phyloP scores from a whole-genome alignment of 805 yeast species.

The Martiniozyma abietophila region DNA sequence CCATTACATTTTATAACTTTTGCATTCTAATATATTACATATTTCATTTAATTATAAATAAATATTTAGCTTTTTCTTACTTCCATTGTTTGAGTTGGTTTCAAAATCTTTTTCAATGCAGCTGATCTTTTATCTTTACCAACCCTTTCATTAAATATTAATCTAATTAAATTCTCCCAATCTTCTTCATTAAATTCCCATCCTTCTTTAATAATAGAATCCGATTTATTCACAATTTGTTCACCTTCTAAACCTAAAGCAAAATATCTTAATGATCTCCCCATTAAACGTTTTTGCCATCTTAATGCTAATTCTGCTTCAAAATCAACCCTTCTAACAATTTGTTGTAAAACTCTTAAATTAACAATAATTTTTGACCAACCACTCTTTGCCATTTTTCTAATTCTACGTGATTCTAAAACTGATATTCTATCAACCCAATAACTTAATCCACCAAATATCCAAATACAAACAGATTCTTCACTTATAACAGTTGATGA shows the following conservation, averaged over 20 bases:
- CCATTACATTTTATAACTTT: too few relatives aligned
- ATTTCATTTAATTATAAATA: too few relatives aligned
- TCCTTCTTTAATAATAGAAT: slow-evolving; percentile 3
- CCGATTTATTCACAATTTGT: slow-evolving; percentile 5
- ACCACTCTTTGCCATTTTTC: slow-evolving; percentile 47
- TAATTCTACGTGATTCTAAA: slow-evolving; percentile 40
- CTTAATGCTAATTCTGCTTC: slow-evolving; percentile 5
- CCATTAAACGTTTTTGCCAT: slow-evolving; percentile 5
- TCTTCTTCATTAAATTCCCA: slow-evolving; percentile 33
- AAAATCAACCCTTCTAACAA: slow-evolving; percentile 44
- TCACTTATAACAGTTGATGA: too few relatives aligned
- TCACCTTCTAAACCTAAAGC: slow-evolving; percentile 27
- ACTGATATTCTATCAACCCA: slow-evolving; percentile 42
- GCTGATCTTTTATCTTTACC: slow-evolving; percentile 10
- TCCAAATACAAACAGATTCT: slow-evolving; percentile 8
- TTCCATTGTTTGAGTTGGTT: too few relatives aligned
- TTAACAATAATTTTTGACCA: slow-evolving; percentile 50
- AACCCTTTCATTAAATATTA: slow-evolving; percentile 37
- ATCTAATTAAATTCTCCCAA: slow-evolving; percentile 40
- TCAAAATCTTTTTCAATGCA: too few relatives aligned
- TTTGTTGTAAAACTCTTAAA: slow-evolving; percentile 58
- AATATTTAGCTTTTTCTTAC: too few relatives aligned
- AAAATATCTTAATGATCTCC: slow-evolving; percentile 42
- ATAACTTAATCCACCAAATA: slow-evolving; percentile 13
- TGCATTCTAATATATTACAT: too few relatives aligned